phyloP scores from a whole-genome alignment of 805 yeast genomes.

The Barnettozyma vustinii region DNA sequence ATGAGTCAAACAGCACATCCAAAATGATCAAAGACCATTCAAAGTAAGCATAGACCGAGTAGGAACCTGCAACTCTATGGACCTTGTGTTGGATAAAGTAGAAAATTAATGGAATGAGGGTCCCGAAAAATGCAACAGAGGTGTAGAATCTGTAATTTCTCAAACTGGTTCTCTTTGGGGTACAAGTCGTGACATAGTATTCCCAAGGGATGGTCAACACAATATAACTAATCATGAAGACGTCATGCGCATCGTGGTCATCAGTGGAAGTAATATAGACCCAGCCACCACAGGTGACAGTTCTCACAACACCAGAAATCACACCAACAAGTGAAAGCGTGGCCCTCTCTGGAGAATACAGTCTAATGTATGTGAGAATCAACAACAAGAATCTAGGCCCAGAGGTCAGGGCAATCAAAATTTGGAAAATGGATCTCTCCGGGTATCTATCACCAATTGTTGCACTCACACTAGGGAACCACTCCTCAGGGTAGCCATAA shows the following conservation, averaged over 20 bases:
- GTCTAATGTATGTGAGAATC: constrained; percentile 45
- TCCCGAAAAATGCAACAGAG: constrained; percentile 59
- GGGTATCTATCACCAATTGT: constrained; percentile 97
- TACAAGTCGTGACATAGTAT: constrained; percentile 51
- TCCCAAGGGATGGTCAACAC: constrained; percentile 92
- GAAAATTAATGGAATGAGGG: constrained; percentile 76
- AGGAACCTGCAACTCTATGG: constrained; percentile 84
- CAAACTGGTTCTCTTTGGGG: constrained; percentile 39
- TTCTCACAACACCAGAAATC: constrained; percentile 75
- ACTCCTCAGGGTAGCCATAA: constrained; percentile 92
- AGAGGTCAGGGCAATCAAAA: constrained; percentile 85
- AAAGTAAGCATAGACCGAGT: constrained; percentile 87
- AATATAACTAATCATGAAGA: constrained; percentile 90
- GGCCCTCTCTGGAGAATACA: constrained; percentile 29
- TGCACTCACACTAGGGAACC: constrained; percentile 98
- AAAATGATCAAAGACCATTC: constrained; percentile 88
- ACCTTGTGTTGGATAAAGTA: constrained; percentile 93
- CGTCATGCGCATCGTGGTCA: constrained; percentile 93
- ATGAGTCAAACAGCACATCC: constrained; percentile 81
- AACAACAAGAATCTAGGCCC: constrained; percentile 82
- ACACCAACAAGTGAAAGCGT: constrained; percentile 37
- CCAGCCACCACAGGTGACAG: constrained; percentile 98
- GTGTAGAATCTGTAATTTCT: constrained; percentile 50
- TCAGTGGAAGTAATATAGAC: constrained; percentile 95
- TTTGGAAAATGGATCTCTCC: constrained; percentile 87